Evolutionary conservation across 2,329 filamentous ascomycete species (phyloP), one percentile per base, ranked within the genome.

Genomic region (Talaromyces amestolkiae): DNA sequence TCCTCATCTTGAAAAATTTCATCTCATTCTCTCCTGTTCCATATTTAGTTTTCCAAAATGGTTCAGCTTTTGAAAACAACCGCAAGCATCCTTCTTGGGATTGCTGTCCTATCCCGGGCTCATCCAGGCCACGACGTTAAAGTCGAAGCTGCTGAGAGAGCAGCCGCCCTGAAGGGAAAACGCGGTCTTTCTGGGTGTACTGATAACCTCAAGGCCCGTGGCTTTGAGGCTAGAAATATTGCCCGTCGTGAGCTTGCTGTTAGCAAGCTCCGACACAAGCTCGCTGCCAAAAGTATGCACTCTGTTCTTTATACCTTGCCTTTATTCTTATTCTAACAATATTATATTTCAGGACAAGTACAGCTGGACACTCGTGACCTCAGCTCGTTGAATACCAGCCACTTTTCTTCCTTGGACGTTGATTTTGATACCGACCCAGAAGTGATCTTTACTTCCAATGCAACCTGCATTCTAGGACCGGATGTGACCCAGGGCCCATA

Each of bases 401-500:
- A 47, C 19, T 22, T 47, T 24, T 47, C 43, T 11, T 22, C 43
- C 10, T 19, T 47, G 19, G 43, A 47, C 43, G 43, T 47, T 19
- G 5, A 47, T 47, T 47, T 47, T 13, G 43, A 47, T 33, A 39
- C 35, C 3, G 49, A 63, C 22, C 60, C 60, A 10, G 60, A 56
- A 24, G 19, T 54, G 3, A 47, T 63, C 2, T 63, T 63, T n/a
- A 11, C 33, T 2, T 43, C 35, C 1, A 63, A 63, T 33, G 37
- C 9, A 2, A 63, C 49, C 3, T 63, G 61, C 22, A n/a, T 63
- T n/a, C 49, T 63, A 4, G 13, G 9, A 17, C 19, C 13, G 5
- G 61, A 63, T 19, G 49, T 45, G 3, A 63, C 61, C 2, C 49
- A 63, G 24, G 61, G 61, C 3, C 61, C 61, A 8, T 56, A 63